Base-by-base conservation (phyloP, 2,329 filamentous ascomycete species). In the Ascochyta fabae region DNA sequence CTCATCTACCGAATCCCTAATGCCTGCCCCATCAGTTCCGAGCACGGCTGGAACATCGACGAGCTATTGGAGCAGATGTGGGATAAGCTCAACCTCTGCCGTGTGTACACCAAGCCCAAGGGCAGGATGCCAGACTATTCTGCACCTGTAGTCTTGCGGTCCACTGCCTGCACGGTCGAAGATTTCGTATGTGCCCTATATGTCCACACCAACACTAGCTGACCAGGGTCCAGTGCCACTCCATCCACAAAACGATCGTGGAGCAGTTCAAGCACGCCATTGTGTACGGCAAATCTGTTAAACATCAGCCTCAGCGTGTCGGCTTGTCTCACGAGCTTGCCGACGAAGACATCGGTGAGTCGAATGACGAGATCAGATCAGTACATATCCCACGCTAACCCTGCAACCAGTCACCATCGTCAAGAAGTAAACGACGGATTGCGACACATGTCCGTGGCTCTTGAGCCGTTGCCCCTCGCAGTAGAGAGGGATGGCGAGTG, bases 41-140 rank as follows among this genome's bases (percentile, higher is more conserved):
- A 99, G 79, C 80, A 82, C 73, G 95, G 95, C 53, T 99, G 95
- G 95, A 99, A 99, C 77, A 79, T 99, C 59, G 95, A 99, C 74
- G 95, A 99, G 81, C 81, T 99, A 62, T 85, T 99, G 81, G 95
- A 98, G 80, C 87, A 89, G 75, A 98, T 98, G 95, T 98, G 95
- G 95, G 93, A 97, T 53, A 96, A 96, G 78, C 85, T 99, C 68
- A 91, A 90, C 71, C 84, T 99, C 58, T 88, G 91, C 67, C 86
- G 95, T 68, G 90, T 99, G 41, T 99, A 99, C 80, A 99, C 95
- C 54, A 99, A 99, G 80, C 95, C 95, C 58, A 98, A 99, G 82
- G 95, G 95, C 60, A 92, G 88, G 76, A 83, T 92, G 77, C 95
- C 95, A 15, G 95, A 99, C 78, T 99, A 99, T 79, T 87, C 88